Evolutionary conservation across 1,284 basidiomycete species (phyloP), one percentile per base, ranked within the genome.

Genomic region (Naganishia albida): DNA sequence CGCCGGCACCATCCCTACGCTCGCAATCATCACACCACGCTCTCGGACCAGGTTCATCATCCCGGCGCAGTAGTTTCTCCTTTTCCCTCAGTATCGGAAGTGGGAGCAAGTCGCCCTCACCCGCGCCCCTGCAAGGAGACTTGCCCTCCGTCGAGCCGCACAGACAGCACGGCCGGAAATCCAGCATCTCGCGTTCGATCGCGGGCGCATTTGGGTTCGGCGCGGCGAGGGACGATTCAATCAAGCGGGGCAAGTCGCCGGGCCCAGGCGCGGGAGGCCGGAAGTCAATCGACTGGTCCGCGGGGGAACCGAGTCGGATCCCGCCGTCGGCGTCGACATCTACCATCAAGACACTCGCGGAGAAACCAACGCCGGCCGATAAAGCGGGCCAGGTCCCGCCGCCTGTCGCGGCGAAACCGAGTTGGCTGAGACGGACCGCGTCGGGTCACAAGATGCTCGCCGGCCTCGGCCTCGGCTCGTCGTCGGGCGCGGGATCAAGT

Each of bases 361-460:
- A 50, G 23, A 15, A 30, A 25, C 13, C 28, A 16, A 30, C 25
- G n/a, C 26, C 20, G 18, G n/a, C 3, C 16, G 28, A 16, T 34
- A 20, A 18, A 34, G 15, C 20, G n/a, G n/a, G 34, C 10, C 8
- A 38, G 3, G 42, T 55, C 16, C 56, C 65, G 26, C 65, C 65
- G 16, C 65, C 65, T 10, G 53, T 66, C 18, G 65, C 65, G 3
- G 46, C 57, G 16, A 66, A 66, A 51, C 65, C 65, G 6, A 26
- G 52, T 15, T 66, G 65, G 65, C 46, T 66, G 26, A 62, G 60
- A 50, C 40, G 65, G 2, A 66, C 65, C 12, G 65, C 65, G 20
- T 66, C 65, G 15, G 64, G 56, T 7, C 51, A 52, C 40, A 65
- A 65, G 43, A 54, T 65, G 56, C 25, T 60, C 26, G 56, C 56